Evolutionary conservation across 148 eudicot species (phyloP).

Genomic region (Amaranthus hypochondriacus): DNA sequence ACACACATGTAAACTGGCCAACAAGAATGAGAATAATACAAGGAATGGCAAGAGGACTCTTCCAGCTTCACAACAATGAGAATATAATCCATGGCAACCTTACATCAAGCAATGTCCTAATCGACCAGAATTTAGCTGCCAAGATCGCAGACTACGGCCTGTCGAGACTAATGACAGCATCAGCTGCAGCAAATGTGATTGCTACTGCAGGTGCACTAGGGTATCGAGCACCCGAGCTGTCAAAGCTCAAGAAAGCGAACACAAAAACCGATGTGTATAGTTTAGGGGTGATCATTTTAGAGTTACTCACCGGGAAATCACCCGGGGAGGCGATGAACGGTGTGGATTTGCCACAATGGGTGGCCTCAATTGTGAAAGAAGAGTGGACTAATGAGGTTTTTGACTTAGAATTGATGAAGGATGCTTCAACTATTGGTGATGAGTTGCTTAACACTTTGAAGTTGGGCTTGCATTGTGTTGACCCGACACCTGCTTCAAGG

Average conservation of each 20-base stretch:
- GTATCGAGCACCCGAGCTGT: constrained; percentile 84
- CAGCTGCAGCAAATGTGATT: constrained; percentile 66
- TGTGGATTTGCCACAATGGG: constrained; percentile 85
- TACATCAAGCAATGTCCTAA: constrained; percentile 74
- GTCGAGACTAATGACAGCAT: constrained; percentile 68
- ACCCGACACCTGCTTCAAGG: constrained; percentile 64
- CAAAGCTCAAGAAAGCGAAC: constrained; percentile 75
- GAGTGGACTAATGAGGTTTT: constrained; percentile 92
- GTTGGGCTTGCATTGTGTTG: constrained; percentile 79
- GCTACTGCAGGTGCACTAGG: constrained; percentile 84
- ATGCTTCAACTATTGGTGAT: constrained; percentile 66
- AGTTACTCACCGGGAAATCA: constrained; percentile 74
- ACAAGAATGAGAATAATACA: constrained; percentile 68
- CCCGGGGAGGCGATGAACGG: constrained; percentile 79
- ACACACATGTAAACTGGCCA: constrained; percentile 54
- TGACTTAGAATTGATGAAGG: constrained; percentile 72
- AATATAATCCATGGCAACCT: constrained; percentile 79
- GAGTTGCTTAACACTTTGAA: constrained; percentile 76
- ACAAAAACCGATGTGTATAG: constrained; percentile 79
- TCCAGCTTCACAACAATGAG: constrained; percentile 60
- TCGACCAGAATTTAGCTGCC: constrained; percentile 49
- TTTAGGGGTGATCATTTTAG: constrained; percentile 73
- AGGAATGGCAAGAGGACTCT: constrained; percentile 59
- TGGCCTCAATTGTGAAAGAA: constrained; percentile 78
- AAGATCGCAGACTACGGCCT: constrained; percentile 76